A percentile compares a stretch with the other conserved stretches of the same genome.
Evolutionary conservation across 192 early-diverging fungal species (phyloP).

Genomic region (Podila minutissima): DNA sequence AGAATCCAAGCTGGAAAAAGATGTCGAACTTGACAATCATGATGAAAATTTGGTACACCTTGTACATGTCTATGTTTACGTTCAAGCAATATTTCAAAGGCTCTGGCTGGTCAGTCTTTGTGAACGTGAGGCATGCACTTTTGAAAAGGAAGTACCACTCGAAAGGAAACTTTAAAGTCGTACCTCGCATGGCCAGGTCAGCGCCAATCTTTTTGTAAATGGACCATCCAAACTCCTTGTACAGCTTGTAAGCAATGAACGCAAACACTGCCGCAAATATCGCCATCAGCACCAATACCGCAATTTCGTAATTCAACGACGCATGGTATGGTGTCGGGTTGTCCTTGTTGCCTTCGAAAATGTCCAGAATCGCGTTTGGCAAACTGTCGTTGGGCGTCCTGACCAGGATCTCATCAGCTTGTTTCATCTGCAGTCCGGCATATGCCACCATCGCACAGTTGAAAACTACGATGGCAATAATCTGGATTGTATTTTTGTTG

Average conservation of each 20-base stretch:
- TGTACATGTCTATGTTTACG: slow-evolving; percentile 65
- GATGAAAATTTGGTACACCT: slow-evolving; percentile 81
- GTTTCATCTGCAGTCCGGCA: slow-evolving; percentile 72
- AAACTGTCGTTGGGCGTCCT: slow-evolving; percentile 10
- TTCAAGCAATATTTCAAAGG: neutral
- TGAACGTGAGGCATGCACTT: neutral
- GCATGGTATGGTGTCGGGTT: slow-evolving; percentile 28
- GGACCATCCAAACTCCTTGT: slow-evolving; percentile 86
- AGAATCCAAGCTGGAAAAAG: slow-evolving; percentile 82
- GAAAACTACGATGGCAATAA: slow-evolving; percentile 78
- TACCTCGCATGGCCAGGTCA: slow-evolving; percentile 76
- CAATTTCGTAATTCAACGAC: slow-evolving; percentile 55
- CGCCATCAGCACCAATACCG: slow-evolving; percentile 65
- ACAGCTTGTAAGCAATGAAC: slow-evolving; percentile 70
- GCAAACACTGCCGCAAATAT: slow-evolving; percentile 59
- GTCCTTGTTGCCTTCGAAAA: neutral
- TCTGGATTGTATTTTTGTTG: slow-evolving; percentile 94
- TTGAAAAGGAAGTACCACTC: neutral
- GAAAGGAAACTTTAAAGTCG: neutral
- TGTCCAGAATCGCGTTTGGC: slow-evolving; percentile 20
- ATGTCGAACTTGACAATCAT: slow-evolving; percentile 85
- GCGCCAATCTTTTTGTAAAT: slow-evolving; percentile 88
- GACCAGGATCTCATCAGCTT: slow-evolving; percentile 30
- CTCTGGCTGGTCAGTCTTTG: neutral
- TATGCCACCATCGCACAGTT: slow-evolving; percentile 72